Percentiles rank a stretch among this genome's conserved stretches.
phyloP scores from a whole-genome alignment of 371 early-diverging fungal genomes.

The Lichtheimia ornata region DNA sequence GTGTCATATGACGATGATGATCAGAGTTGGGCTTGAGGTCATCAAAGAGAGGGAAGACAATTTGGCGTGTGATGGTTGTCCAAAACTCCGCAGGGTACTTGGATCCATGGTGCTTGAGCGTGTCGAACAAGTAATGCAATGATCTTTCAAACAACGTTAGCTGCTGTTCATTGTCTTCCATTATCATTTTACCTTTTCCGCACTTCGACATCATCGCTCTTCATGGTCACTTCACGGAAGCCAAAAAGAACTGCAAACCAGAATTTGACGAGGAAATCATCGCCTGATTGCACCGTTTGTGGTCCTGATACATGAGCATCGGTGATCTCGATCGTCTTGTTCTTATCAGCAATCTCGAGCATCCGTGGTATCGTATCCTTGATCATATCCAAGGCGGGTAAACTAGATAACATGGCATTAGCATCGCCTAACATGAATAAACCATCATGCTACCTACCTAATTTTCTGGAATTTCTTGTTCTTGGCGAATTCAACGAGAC shows the following conservation, averaged over 20 bases:
- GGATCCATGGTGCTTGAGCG: slow-evolving; percentile 72
- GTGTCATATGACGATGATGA: slow-evolving; percentile 35
- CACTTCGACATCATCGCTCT: slow-evolving; percentile 88
- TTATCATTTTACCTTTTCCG: slow-evolving; percentile 59
- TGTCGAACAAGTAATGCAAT: slow-evolving; percentile 80
- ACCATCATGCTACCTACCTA: slow-evolving; percentile 15
- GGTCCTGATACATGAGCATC: slow-evolving; percentile 30
- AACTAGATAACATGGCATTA: slow-evolving; percentile 24
- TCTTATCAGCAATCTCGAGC: slow-evolving; percentile 45
- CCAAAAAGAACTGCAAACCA: slow-evolving; percentile 90
- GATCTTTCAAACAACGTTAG: slow-evolving; percentile 38
- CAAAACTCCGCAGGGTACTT: slow-evolving; percentile 78
- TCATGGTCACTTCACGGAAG: slow-evolving; percentile 85
- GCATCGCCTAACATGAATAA: background rate
- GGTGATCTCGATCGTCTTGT: slow-evolving; percentile 36
- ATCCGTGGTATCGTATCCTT: slow-evolving; percentile 50
- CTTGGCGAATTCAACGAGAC: slow-evolving; percentile 79
- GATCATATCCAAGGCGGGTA: slow-evolving; percentile 58
- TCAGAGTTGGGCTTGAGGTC: slow-evolving; percentile 59
- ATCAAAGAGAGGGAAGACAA: slow-evolving; percentile 90
- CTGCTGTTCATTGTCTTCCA: background rate
- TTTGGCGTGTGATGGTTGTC: slow-evolving; percentile 78
- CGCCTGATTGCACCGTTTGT: slow-evolving; percentile 34
- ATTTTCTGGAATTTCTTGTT: slow-evolving; percentile 58
- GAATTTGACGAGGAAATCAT: slow-evolving; percentile 55